Conservation (phyloP, 2,329 filamentous ascomycete species). For the Cladophialophora immunda region DNA sequence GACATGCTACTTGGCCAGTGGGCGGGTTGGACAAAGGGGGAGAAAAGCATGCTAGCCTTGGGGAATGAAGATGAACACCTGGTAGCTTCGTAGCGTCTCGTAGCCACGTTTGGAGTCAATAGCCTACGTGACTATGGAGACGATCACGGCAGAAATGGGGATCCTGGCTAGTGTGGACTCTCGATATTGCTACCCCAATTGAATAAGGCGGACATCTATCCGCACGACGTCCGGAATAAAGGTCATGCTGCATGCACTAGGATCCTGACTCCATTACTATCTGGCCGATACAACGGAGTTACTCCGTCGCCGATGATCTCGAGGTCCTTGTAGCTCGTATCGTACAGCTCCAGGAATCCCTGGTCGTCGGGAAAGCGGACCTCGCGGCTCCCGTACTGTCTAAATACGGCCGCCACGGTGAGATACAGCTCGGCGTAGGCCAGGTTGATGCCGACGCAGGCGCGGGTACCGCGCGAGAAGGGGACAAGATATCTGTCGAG, state of each 20-base stretch:
- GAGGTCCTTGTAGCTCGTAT: constrained; percentile 36
- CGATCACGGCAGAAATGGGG: too few relatives aligned
- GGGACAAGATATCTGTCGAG: constrained; percentile 46
- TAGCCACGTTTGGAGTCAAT: too few relatives aligned
- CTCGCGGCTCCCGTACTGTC: constrained; percentile 43
- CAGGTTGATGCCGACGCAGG: too few relatives aligned
- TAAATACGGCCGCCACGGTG: constrained; percentile 50
- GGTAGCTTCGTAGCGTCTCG: too few relatives aligned
- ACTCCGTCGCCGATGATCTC: constrained; percentile 35
- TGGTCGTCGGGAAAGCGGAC: constrained; percentile 44
- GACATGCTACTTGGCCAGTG: too few relatives aligned
- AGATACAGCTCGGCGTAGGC: constrained; percentile 51
- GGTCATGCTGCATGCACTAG: constrained; percentile 14
- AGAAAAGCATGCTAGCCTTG: too few relatives aligned
- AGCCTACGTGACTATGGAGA: too few relatives aligned
- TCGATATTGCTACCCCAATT: background rate
- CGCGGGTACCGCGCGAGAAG: constrained; percentile 46
- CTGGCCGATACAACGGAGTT: constrained; percentile 19
- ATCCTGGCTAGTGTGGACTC: too few relatives aligned
- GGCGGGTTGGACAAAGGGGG: too few relatives aligned
- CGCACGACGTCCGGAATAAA: background rate
- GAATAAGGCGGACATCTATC: background rate
- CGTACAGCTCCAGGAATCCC: constrained; percentile 30
- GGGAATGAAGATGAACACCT: too few relatives aligned
- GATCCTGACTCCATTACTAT: constrained; percentile 28